Base-by-base conservation (phyloP, 495 filamentous ascomycete species). In the Aspergillus kassunensis region DNA sequence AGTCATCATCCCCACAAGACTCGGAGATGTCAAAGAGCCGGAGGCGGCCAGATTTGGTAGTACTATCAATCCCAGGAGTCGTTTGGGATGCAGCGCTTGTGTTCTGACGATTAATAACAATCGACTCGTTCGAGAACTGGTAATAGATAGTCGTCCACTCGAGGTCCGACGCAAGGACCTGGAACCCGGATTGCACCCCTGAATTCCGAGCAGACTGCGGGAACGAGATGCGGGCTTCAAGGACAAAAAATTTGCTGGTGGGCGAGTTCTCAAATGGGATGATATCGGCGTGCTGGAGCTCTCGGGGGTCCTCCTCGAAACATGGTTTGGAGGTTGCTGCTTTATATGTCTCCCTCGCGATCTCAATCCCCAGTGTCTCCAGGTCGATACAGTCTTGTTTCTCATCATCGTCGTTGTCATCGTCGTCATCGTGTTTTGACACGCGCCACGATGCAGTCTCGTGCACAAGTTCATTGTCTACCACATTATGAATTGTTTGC, bases 71-170 rank as follows among this genome's bases (percentile, higher is more conserved):
- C 12, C 59, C 59, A 19, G 21, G 12, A n/a, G 56, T 62, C 0
- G 59, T 58, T 16, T 45, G 20, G 0, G 59, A 20, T 0, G 59
- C 59, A 10, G 59, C 59, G 33, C 59, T 62, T 35, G 59, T 62
- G 24, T 56, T 49, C 25, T 42, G 55, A 30, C 59, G 49, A 11
- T 62, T 56, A 11, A 62, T 23, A 19, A 62, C 51, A n/a, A 62
- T 48, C 18, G 59, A 62, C 29, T 62, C 59, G 10, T 62, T 62
- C 1, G 55, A 56, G 46, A 62, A 62, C 47, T 62, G 59, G 46
- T 62, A 62, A 30, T 58, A 62, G 36, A 62, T 45, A 7, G 29
- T 56, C 4, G 59, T 62, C 13, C 24, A 21, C 20, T 62, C 59
- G 21, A 47, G 31, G 7, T 51, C 50, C 0, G 59, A 62, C 0